These are phyloP conservation scores for Cyphellophora attinorum DNA, from an alignment of 2,329 filamentous ascomycete species.

Conservation along the genomic window DNA sequence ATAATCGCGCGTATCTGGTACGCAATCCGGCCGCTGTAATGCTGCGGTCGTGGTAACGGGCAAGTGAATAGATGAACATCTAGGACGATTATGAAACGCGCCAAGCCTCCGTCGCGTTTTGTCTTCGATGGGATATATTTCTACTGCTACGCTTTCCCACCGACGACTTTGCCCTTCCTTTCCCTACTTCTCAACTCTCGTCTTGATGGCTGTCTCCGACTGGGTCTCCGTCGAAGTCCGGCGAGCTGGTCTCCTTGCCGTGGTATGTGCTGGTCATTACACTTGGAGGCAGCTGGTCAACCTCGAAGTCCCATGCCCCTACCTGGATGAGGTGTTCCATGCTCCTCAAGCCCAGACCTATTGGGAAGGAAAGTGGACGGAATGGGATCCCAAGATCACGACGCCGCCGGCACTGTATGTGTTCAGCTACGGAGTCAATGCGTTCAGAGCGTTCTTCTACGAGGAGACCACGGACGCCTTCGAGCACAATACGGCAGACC, in stretches of 20 bases:
- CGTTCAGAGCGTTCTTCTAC: slow-evolving; percentile 45
- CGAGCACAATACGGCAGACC: slow-evolving; percentile 9
- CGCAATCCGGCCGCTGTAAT: too few species aligned
- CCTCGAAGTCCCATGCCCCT: slow-evolving; percentile 44
- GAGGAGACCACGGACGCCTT: slow-evolving; percentile 2
- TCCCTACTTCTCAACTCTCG: neutral
- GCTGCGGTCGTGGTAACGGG: too few species aligned
- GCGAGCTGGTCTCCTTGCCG: slow-evolving; percentile 10
- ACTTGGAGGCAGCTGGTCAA: slow-evolving; percentile 37
- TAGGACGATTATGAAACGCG: too few species aligned
- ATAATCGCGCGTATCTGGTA: too few species aligned
- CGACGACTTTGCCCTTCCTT: too few species aligned
- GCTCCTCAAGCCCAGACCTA: slow-evolving; percentile 86
- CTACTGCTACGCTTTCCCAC: too few species aligned
- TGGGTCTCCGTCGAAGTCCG: slow-evolving; percentile 10
- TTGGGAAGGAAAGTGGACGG: slow-evolving; percentile 60
- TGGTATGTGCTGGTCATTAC: slow-evolving; percentile 12
- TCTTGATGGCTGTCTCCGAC: slow-evolving; percentile 9
- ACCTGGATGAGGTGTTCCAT: slow-evolving; percentile 51
- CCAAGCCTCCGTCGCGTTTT: too few species aligned
- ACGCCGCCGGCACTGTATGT: slow-evolving; percentile 79
- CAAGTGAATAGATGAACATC: too few species aligned
- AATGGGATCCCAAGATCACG: slow-evolving; percentile 96
- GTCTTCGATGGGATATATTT: too few species aligned
- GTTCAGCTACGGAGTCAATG: slow-evolving; percentile 35